A percentile compares a stretch with the other conserved stretches of the same genome.
Conservation (phyloP, 371 early-diverging fungal species). For the Syncephalastrum contaminatum region DNA sequence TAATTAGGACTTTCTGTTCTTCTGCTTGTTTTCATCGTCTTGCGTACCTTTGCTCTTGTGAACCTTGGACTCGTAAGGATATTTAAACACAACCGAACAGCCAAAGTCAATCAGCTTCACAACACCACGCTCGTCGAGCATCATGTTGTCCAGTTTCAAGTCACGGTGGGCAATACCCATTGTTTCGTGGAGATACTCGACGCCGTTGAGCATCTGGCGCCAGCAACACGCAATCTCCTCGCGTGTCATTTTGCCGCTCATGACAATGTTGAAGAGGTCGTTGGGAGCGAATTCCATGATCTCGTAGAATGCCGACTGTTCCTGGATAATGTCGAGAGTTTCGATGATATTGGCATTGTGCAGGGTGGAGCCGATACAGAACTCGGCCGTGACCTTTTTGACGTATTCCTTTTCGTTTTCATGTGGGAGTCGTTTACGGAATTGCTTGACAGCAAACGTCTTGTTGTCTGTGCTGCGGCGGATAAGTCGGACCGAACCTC, state of each 20-base stretch:
- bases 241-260: constrained; percentile 55
- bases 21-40: background rate
- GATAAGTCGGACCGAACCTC: constrained; percentile 63
- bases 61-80: constrained; percentile 53
- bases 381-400: constrained; percentile 81
- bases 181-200: constrained; percentile 67
- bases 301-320: constrained; percentile 58
- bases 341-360: constrained; percentile 84
- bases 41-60: constrained; percentile 25
- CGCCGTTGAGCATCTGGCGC: constrained; percentile 69
- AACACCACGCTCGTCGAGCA: constrained; percentile 63
- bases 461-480: constrained; percentile 48
- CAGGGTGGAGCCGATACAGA: constrained; percentile 75
- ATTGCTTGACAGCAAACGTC: constrained; percentile 80
- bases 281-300: constrained; percentile 82
- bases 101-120: constrained; percentile 94
- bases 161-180: constrained; percentile 86
- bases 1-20: background rate
- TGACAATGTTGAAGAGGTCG: constrained; percentile 70
- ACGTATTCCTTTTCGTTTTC: constrained; percentile 76
- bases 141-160: constrained; percentile 82
- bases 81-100: constrained; percentile 73
- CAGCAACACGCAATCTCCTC: constrained; percentile 69
- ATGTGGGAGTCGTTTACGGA: constrained; percentile 58
- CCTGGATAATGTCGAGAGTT: constrained; percentile 75